Evolutionary conservation across 2,329 filamentous ascomycete species (phyloP).

Genomic region (Ceratocystis alfenasii): DNA sequence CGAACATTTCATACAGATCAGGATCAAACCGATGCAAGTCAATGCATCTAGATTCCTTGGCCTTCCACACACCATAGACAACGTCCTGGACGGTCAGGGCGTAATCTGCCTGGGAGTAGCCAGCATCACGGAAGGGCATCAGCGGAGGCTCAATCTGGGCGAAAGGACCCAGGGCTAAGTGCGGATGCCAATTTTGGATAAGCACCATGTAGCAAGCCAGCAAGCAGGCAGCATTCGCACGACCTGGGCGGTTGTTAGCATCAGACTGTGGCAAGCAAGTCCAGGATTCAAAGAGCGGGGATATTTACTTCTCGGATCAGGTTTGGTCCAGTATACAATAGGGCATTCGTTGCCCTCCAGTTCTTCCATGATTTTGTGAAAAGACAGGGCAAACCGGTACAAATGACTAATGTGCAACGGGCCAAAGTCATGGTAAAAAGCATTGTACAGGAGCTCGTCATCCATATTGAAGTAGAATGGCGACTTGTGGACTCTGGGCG

Average conservation of each 20-base stretch:
- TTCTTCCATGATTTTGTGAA: constrained; percentile 88
- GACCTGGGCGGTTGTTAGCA: constrained; percentile 40
- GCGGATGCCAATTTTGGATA: constrained; percentile 94
- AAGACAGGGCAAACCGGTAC: constrained; percentile 88
- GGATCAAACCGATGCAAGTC: constrained; percentile 88
- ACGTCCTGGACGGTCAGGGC: constrained; percentile 92
- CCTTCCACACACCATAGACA: constrained; percentile 97
- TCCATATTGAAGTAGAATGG: constrained; percentile 96
- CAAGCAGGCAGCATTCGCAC: constrained; percentile 87
- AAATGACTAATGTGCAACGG: constrained; percentile 94
- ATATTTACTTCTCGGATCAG: constrained; percentile 68
- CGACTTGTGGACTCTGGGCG: constrained; percentile 29
- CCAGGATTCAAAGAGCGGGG: not conserved
- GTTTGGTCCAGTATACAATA: constrained; percentile 91
- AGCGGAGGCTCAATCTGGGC: constrained; percentile 91
- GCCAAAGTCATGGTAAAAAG: constrained; percentile 96
- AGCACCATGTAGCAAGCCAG: constrained; percentile 98
- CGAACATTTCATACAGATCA: constrained; percentile 91
- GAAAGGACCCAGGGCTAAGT: constrained; percentile 87
- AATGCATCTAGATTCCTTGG: constrained; percentile 89
- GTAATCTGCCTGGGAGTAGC: constrained; percentile 97
- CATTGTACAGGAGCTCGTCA: constrained; percentile 86
- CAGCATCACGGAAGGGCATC: constrained; percentile 97
- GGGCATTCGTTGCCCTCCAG: constrained; percentile 80
- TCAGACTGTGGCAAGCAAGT: not conserved